Evolutionary conservation across 2,329 filamentous ascomycete genomes (phyloP).

Genomic region (Penicillium italicum): DNA sequence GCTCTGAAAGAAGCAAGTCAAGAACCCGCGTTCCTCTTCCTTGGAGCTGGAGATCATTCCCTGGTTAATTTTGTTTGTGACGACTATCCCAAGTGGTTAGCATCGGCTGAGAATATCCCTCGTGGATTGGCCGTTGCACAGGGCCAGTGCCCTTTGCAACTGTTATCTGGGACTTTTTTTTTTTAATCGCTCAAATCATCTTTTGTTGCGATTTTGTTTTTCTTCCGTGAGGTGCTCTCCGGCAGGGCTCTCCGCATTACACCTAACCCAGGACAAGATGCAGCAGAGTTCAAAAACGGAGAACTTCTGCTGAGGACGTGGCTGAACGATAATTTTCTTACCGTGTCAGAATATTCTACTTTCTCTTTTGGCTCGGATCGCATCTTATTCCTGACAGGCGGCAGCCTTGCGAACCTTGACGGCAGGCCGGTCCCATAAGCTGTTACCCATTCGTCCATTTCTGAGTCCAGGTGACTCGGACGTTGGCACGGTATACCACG

Average conservation of each 20-base stretch:
- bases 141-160: conserved; percentile 24
- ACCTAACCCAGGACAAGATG: conserved; percentile 43
- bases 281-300: conserved; percentile 43
- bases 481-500: conserved; percentile 33
- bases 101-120: conserved; percentile 12
- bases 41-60: conserved; percentile 21
- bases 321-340: conserved; percentile 32
- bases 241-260: conserved; percentile 42
- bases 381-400: conserved; percentile 25
- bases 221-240: conserved; percentile 37
- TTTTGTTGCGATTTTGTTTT: conserved; percentile 18
- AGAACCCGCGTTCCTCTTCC: conserved; percentile 14
- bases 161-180: conserved; percentile 20
- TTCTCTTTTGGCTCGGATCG: conserved; percentile 33
- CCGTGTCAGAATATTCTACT: conserved; percentile 31
- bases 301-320: conserved; percentile 41
- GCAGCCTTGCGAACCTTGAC: conserved; percentile 26
- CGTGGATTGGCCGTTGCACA: conserved; percentile 17
- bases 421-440: conserved; percentile 28
- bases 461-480: conserved; percentile 41
- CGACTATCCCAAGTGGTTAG: conserved; percentile 19
- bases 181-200: conserved; percentile 11
- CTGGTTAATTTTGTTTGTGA: conserved; percentile 19
- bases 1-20: conserved; percentile 20
- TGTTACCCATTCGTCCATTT: conserved; percentile 33